Conservation (phyloP, 345 rosid genomes). For the Erysimum cheiranthoides region DNA sequence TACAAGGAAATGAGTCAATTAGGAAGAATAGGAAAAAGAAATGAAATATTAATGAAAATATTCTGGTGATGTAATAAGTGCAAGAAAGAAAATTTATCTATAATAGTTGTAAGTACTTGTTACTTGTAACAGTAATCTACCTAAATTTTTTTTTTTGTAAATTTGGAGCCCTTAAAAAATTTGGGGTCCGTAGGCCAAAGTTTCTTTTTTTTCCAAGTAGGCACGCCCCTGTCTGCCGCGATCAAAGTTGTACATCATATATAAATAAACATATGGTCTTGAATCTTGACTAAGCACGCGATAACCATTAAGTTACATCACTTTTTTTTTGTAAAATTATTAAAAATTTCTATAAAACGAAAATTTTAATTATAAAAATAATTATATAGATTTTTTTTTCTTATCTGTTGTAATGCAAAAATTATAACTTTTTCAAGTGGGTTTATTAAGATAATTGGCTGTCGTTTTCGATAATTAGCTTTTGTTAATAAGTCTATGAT, state of each 20-base stretch:
- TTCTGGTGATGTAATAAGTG: no score
- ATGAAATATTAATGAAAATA: no score
- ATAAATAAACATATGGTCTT: background rate
- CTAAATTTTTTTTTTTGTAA: no score
- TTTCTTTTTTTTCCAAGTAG: no score
- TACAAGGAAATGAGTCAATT: no score
- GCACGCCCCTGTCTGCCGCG: no score
- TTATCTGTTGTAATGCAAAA: background rate
- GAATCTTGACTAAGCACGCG: background rate
- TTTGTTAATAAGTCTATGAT: background rate
- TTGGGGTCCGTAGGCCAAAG: no score
- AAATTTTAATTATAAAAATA: background rate
- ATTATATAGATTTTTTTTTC: background rate
- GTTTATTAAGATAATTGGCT: background rate
- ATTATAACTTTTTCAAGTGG: background rate
- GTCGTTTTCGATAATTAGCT: slow-evolving; percentile 13
- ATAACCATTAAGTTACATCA: background rate
- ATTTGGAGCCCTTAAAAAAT: no score
- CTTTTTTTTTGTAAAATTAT: background rate
- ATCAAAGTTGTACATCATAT: background rate
- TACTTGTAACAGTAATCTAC: no score
- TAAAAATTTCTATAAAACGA: background rate
- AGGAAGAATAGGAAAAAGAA: no score
- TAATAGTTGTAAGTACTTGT: no score
- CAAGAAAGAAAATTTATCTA: no score